These are phyloP conservation scores for Meripilus lineatus DNA, from an alignment of 1,284 basidiomycete genomes.

Conservation along the genomic window DNA sequence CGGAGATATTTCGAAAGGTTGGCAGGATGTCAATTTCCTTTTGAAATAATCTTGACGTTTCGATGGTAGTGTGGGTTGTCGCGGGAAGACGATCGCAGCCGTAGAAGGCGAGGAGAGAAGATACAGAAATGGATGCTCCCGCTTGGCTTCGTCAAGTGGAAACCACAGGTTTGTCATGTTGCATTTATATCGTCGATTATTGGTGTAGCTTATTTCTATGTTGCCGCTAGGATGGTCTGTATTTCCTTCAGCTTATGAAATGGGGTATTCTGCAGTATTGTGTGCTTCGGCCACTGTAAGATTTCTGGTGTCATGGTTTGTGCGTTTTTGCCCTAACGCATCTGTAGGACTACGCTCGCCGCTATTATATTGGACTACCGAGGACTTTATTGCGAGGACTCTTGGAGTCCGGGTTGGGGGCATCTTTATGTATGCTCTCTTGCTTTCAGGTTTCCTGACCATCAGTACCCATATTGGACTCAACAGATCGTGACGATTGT, in stretches of 20 bases:
- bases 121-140: slow-evolving; percentile 69
- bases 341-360: slow-evolving; percentile 50
- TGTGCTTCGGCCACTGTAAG: slow-evolving; percentile 59
- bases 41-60: neutral
- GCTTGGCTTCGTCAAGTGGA: slow-evolving; percentile 56
- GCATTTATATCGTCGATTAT: neutral
- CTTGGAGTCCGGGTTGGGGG: slow-evolving; percentile 66
- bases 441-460: neutral
- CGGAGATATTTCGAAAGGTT: slow-evolving; percentile 51
- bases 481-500: slow-evolving; percentile 55
- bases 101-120: slow-evolving; percentile 38
- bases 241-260: slow-evolving; percentile 76
- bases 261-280: slow-evolving; percentile 82
- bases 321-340: neutral
- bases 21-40: neutral
- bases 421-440: slow-evolving; percentile 54
- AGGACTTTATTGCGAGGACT: slow-evolving; percentile 68
- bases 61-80: slow-evolving; percentile 41
- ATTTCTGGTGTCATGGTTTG: slow-evolving; percentile 9
- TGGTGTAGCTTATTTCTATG: neutral
- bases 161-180: slow-evolving; percentile 57
- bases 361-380: slow-evolving; percentile 63
- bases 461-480: slow-evolving; percentile 4
- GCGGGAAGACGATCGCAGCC: slow-evolving; percentile 42
- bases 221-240: slow-evolving; percentile 59